These are phyloP conservation scores for Pseudogymnoascus destructans DNA, from an alignment of 2,329 filamentous ascomycete species.

Conservation along the genomic window DNA sequence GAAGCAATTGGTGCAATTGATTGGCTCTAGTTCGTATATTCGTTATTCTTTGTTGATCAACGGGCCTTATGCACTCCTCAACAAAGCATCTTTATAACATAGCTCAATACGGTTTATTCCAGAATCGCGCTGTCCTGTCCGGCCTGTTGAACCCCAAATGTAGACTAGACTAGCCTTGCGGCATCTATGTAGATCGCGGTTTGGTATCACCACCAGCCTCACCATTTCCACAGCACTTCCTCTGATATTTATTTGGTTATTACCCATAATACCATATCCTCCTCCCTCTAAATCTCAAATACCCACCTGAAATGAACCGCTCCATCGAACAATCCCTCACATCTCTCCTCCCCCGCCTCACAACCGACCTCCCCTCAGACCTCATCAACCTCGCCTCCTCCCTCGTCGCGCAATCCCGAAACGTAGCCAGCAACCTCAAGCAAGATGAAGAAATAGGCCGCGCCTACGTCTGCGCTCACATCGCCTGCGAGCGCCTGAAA, in stretches of 20 bases:
- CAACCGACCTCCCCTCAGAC: conserved; percentile 51
- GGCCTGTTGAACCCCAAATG: background rate
- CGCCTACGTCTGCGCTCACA: conserved; percentile 69
- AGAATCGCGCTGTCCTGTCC: conserved; percentile 1
- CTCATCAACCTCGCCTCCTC: conserved; percentile 60
- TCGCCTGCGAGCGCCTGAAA: conserved; percentile 79
- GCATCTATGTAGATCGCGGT: background rate
- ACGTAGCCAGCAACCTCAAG: conserved; percentile 64
- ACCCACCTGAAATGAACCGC: conserved; percentile 46
- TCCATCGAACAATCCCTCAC: conserved; percentile 60
- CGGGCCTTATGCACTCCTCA: background rate
- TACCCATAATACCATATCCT: background rate
- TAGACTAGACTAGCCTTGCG: conserved; percentile 1
- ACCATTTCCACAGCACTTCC: background rate
- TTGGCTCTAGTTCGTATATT: background rate
- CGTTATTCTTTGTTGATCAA: background rate
- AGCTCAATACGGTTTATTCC: background rate
- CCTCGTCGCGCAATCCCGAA: conserved; percentile 67
- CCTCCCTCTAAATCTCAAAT: background rate
- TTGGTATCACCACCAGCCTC: conserved; percentile 2
- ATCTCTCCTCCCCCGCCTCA: conserved; percentile 62
- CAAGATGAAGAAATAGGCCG: conserved; percentile 80
- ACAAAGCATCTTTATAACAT: background rate
- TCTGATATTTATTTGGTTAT: background rate
- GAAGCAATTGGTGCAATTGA: background rate